Evolutionary conservation across 2,329 filamentous ascomycete genomes (phyloP).

Genomic region (Trichophyton simii): DNA sequence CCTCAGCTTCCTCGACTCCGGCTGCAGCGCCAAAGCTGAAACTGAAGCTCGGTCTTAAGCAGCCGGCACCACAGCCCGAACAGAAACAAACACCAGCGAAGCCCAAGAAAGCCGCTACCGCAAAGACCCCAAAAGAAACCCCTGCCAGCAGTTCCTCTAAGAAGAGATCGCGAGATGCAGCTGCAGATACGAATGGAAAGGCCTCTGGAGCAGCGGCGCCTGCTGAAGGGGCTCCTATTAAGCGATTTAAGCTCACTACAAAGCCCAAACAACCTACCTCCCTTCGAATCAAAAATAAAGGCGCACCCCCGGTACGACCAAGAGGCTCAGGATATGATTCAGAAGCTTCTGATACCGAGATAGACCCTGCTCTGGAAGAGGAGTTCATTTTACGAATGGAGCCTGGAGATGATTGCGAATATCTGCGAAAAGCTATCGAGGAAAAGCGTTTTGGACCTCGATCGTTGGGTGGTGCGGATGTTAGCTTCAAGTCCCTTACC

Average conservation of each 20-base stretch:
- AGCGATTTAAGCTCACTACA: constrained; percentile 29
- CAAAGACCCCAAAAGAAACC: constrained; percentile 14
- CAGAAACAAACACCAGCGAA: constrained; percentile 11
- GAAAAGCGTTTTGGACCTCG: constrained; percentile 63
- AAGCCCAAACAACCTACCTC: constrained; percentile 30
- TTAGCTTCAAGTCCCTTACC: constrained; percentile 64
- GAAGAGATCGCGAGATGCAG: constrained; percentile 11
- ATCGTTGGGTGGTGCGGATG: constrained; percentile 57
- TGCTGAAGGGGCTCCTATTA: constrained; percentile 12
- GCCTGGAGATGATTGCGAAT: constrained; percentile 74
- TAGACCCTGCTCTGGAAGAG: constrained; percentile 77
- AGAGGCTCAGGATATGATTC: constrained; percentile 91
- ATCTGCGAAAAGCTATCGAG: constrained; percentile 61
- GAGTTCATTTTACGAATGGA: constrained; percentile 82
- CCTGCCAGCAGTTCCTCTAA: constrained; percentile 9
- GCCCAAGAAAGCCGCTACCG: constrained; percentile 11
- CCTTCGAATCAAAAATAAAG: constrained; percentile 52
- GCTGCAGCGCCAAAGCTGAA: constrained; percentile 28
- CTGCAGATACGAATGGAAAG: constrained; percentile 1
- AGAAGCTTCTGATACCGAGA: constrained; percentile 80
- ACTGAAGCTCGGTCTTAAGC: constrained; percentile 28
- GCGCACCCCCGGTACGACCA: constrained; percentile 55
- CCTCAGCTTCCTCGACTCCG: constrained; percentile 13
- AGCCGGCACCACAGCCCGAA: constrained; percentile 12
- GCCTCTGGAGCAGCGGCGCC: background rate